Evolutionary conservation across 2,329 filamentous ascomycete species (phyloP).

Genomic region (Colletotrichum orbiculare): DNA sequence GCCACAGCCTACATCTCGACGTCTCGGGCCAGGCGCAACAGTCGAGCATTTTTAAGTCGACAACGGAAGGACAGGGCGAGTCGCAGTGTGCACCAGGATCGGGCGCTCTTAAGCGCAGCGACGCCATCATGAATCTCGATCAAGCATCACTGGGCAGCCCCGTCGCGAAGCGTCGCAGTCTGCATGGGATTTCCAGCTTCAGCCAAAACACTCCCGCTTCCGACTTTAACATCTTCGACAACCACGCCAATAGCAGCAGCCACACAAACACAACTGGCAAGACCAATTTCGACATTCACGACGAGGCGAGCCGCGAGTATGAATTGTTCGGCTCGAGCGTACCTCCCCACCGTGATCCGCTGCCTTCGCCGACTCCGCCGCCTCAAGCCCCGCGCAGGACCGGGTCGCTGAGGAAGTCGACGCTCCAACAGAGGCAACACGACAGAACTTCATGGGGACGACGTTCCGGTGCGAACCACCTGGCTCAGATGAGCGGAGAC

Average conservation of each 20-base stretch:
- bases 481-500: constrained; percentile 64
- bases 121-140: constrained; percentile 89
- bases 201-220: constrained; percentile 61
- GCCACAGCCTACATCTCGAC: constrained; percentile 69
- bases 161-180: constrained; percentile 88
- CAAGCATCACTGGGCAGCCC: constrained; percentile 83
- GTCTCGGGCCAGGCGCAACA: constrained; percentile 64
- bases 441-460: constrained; percentile 74
- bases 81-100: constrained; percentile 57
- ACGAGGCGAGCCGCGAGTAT: constrained; percentile 60
- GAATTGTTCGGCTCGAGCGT: constrained; percentile 57
- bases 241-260: constrained; percentile 52
- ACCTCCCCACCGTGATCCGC: constrained; percentile 51
- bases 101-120: constrained; percentile 91
- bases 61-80: constrained; percentile 59
- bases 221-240: constrained; percentile 82
- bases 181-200: constrained; percentile 78
- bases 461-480: constrained; percentile 66
- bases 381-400: constrained; percentile 73
- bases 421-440: constrained; percentile 83
- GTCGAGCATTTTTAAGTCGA: constrained; percentile 58
- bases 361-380: constrained; percentile 59
- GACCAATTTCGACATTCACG: constrained; percentile 58
- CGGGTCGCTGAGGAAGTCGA: constrained; percentile 85
- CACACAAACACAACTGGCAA: constrained; percentile 50